Base-by-base conservation (phyloP, 495 filamentous ascomycete genomes). In the Penicillium goetzii region DNA sequence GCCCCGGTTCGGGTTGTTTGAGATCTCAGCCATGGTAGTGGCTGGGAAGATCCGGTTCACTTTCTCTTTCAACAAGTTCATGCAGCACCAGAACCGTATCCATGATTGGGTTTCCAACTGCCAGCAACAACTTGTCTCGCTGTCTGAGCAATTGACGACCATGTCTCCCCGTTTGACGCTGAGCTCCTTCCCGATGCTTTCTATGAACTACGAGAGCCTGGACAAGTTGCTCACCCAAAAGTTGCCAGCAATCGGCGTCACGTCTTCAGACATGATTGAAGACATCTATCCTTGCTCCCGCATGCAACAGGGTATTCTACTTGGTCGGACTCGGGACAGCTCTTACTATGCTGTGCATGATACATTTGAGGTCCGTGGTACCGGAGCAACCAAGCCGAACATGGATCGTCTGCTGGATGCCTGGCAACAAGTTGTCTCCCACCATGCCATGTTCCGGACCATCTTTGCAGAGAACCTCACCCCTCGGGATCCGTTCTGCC, bases 261-360 rank as follows among this genome's bases (percentile, higher is more conserved):
- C 60, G 0, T 75, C 77, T 7, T 28, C 78, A 3, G 72, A 75
- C 7, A 62, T 78, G n/a, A 64, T 86, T 8, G 84, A 92, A 68
- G 84, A 88, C 57, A 82, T 84, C 21, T 91, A 90, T 61, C 88
- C 87, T 4, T 88, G 85, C 59, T 88, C 88, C 9, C 83, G 84
- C 2, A 86, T 89, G 68, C 89, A 92, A 64, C 83, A 89, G 64
- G 88, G 83, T 36, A 84, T 92, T 21, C 67, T 91, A 10, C 82
- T 89, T 38, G 86, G 85, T 55, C 85, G 84, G 12, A 75, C 82
- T 28, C 76, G 85, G 34, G 76, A 86, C 49, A 81, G 80, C 15
- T 84, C 83, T 7, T 78, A 84, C 49, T 90, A 89, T 65, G 84
- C 85, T 19, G 78, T 86, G 4, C 81, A 87, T 58, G 84, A 81